Percentiles rank a stretch among this genome's conserved stretches.
phyloP scores from a whole-genome alignment of 306 rosid species.

The Delonix regia region DNA sequence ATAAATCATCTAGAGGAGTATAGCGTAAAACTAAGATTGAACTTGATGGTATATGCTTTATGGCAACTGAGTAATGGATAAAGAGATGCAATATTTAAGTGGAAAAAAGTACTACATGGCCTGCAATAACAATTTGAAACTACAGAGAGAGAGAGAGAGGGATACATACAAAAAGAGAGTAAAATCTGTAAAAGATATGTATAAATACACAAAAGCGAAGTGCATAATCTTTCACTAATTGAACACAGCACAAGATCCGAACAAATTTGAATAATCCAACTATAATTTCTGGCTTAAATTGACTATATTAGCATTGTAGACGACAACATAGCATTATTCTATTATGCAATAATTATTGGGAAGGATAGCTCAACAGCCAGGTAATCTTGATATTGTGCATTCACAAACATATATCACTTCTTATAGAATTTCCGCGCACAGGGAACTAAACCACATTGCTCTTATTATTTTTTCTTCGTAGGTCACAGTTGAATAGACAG shows the following conservation, averaged over 20 bases:
- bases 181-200: not conserved
- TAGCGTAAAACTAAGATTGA: conserved; percentile 13
- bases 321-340: not conserved
- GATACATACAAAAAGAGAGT: not conserved
- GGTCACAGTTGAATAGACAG: conserved; percentile 1
- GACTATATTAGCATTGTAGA: not conserved
- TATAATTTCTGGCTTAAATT: not conserved
- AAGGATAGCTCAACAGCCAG: not conserved
- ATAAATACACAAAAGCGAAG: not conserved
- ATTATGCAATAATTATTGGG: not conserved
- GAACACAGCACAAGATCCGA: not conserved
- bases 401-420: not conserved
- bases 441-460: not conserved
- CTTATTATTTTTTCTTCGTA: not conserved
- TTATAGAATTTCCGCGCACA: not conserved
- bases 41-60: not conserved
- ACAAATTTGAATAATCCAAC: not conserved
- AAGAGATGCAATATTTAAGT: not conserved
- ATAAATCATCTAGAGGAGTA: not conserved
- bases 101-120: not conserved
- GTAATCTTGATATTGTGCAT: not conserved
- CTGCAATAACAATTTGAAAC: conserved; percentile 15
- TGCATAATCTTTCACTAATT: not conserved
- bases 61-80: not conserved
- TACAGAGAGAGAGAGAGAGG: not conserved